phyloP scores from a whole-genome alignment of 2,329 filamentous ascomycete genomes.

The Ophiocordyceps polyrhachis-furcata region DNA sequence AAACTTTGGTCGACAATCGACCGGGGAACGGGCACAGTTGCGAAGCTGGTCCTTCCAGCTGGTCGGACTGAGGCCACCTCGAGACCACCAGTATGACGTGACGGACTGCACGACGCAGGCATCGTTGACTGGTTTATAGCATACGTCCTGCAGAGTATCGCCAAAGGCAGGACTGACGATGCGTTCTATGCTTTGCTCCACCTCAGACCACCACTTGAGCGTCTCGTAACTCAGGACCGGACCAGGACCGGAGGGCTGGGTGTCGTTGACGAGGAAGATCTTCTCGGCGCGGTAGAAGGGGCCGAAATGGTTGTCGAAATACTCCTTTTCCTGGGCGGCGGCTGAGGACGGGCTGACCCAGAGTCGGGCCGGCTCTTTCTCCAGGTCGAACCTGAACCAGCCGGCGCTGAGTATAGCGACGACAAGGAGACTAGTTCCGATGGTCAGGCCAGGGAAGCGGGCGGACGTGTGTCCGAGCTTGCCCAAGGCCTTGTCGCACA shows the following conservation, averaged over 20 bases:
- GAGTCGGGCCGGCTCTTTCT: conserved; percentile 73
- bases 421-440: conserved; percentile 52
- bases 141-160: conserved; percentile 63
- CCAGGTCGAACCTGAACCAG: conserved; percentile 76
- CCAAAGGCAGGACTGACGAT: conserved; percentile 53
- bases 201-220: conserved; percentile 80
- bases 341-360: conserved; percentile 94
- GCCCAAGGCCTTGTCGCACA: conserved; percentile 65
- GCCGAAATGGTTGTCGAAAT: conserved; percentile 85
- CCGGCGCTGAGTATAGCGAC: conserved; percentile 69
- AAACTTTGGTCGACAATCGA: conserved; percentile 73
- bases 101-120: conserved; percentile 87
- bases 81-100: conserved; percentile 69
- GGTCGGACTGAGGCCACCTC: conserved; percentile 17
- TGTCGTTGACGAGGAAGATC: conserved; percentile 84
- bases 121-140: conserved; percentile 79
- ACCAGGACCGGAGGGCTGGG: conserved; percentile 38
- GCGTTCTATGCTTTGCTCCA: conserved; percentile 58
- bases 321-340: conserved; percentile 81
- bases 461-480: conserved; percentile 65
- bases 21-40: conserved; percentile 61
- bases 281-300: conserved; percentile 93
- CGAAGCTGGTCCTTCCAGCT: conserved; percentile 57
- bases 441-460: conserved; percentile 69
- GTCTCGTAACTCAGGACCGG: conserved; percentile 81